Percentiles rank a stretch among this genome's conserved stretches.
Conservation (phyloP, 495 filamentous ascomycete species). For the Penicillium soppii region DNA sequence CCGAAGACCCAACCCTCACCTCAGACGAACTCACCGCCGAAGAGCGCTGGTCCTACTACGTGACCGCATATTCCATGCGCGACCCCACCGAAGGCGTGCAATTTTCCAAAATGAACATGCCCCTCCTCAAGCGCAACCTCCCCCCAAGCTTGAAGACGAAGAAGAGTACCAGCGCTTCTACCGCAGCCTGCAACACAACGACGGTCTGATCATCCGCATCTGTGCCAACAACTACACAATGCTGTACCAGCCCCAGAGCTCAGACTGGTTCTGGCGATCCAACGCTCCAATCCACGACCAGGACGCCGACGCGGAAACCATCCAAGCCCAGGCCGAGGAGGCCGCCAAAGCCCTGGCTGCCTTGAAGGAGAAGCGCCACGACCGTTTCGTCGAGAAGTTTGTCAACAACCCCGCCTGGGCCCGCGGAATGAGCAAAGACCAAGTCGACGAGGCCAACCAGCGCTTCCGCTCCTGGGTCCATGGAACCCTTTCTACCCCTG, state of each 20-base stretch:
- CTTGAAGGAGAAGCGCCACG: constrained; percentile 55
- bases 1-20: constrained; percentile 79
- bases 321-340: constrained; percentile 41
- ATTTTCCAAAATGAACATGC: constrained; percentile 60
- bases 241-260: constrained; percentile 69
- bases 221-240: constrained; percentile 80
- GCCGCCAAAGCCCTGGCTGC: constrained; percentile 41
- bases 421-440: constrained; percentile 64
- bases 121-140: constrained; percentile 72
- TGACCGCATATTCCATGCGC: constrained; percentile 81
- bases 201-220: constrained; percentile 76
- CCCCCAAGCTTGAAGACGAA: constrained; percentile 53
- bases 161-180: constrained; percentile 49
- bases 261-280: constrained; percentile 57
- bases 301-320: constrained; percentile 21
- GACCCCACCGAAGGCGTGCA: constrained; percentile 86
- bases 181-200: constrained; percentile 60
- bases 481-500: constrained; percentile 24
- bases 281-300: constrained; percentile 18
- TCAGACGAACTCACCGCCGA: constrained; percentile 55
- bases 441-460: constrained; percentile 68
- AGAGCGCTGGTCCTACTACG: constrained; percentile 85
- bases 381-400: constrained; percentile 68
- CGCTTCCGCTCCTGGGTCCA: constrained; percentile 53
- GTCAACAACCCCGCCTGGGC: constrained; percentile 77